Evolutionary conservation across 371 early-diverging fungal genomes (phyloP), one percentile per base, ranked within the genome.

Genomic region (Blyttiomyces sp.): DNA sequence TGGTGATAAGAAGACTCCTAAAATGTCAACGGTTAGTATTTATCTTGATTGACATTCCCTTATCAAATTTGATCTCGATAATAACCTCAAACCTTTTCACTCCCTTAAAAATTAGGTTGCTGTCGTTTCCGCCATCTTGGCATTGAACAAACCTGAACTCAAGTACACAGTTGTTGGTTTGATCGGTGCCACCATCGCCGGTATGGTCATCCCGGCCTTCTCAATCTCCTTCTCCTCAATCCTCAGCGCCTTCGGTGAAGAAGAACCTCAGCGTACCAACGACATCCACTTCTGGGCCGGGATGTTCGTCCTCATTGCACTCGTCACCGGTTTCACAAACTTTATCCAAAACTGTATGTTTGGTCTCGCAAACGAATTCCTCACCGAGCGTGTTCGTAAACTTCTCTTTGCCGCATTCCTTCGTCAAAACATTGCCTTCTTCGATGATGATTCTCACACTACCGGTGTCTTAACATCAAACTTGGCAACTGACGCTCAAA

Each of bases 381-480:
- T 90, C 52, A 86, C 88, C 4, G 71, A 59, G 42, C 76, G 81
- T 4, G 66, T 91, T 45, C 75, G 91, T 36, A 58, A 71, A 39
- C 58, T 63, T 51, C 63, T 73, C 11, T 90, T 90, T 72, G 45
- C 63, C 11, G 71, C 84, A 16, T 72, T 89, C 45, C 51, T 91
- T 55, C 64, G 76, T 6, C 95, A 95, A 76, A 91, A 94, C 63
- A 82, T 93, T 55, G 88, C 78, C 5, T 95, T 80, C 72, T 95
- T 87, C 69, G 95, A 95, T 71, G 75, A 82, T 23, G 85, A 86
- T 33, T 81, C 82, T 39, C 86, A 95, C 74, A 82, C 77, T 42
- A 83, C 86, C 27, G 95, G 95, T 58, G 88, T 86, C 21, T 72
- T 95, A 43, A 86, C 93, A 0, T 74, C 91, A 17, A 85, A 87